Percentiles rank a stretch among this genome's conserved stretches.
phyloP scores from a whole-genome alignment of 2,329 filamentous ascomycete genomes.

The Scedosporium boydii region DNA sequence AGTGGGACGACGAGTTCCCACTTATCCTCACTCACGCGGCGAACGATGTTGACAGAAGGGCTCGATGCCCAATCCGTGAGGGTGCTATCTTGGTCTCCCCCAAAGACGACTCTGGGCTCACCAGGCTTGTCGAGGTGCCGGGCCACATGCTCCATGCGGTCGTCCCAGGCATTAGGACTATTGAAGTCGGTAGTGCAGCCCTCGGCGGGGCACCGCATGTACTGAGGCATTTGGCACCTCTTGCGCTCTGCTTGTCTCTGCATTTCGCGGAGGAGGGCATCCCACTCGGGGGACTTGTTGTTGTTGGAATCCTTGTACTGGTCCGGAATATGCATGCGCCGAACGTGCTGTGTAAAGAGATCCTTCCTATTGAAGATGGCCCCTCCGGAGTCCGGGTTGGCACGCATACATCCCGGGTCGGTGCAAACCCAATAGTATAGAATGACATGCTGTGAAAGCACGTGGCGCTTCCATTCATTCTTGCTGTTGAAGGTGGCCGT shows the following conservation, averaged over 20 bases:
- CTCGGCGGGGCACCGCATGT: slow-evolving; percentile 50
- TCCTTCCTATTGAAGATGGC: slow-evolving; percentile 80
- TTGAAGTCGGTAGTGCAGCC: slow-evolving; percentile 53
- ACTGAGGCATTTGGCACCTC: slow-evolving; percentile 52
- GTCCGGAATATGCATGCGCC: slow-evolving; percentile 68
- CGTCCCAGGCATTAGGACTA: slow-evolving; percentile 62
- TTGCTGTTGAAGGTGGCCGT: slow-evolving; percentile 63
- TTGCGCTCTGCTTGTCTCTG: slow-evolving; percentile 48
- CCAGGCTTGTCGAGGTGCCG: slow-evolving; percentile 57
- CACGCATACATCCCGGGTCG: slow-evolving; percentile 41
- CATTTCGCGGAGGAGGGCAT: slow-evolving; percentile 20
- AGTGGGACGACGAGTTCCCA: slow-evolving; percentile 19
- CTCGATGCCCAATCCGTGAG: slow-evolving; percentile 22
- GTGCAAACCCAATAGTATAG: slow-evolving; percentile 69
- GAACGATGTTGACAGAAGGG: slow-evolving; percentile 22
- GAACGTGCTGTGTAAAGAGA: slow-evolving; percentile 78
- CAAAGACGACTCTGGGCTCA: slow-evolving; percentile 20
- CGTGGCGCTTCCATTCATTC: slow-evolving; percentile 94
- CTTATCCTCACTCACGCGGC: slow-evolving; percentile 6
- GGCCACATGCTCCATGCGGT: slow-evolving; percentile 80
- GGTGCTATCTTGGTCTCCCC: slow-evolving; percentile 19
- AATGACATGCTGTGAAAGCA: slow-evolving; percentile 69
- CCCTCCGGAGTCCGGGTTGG: slow-evolving; percentile 23
- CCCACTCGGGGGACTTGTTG: slow-evolving; percentile 26
- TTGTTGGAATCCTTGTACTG: slow-evolving; percentile 23